Conservation (phyloP, 2,329 filamentous ascomycete genomes). For the Penicillium sp. region DNA sequence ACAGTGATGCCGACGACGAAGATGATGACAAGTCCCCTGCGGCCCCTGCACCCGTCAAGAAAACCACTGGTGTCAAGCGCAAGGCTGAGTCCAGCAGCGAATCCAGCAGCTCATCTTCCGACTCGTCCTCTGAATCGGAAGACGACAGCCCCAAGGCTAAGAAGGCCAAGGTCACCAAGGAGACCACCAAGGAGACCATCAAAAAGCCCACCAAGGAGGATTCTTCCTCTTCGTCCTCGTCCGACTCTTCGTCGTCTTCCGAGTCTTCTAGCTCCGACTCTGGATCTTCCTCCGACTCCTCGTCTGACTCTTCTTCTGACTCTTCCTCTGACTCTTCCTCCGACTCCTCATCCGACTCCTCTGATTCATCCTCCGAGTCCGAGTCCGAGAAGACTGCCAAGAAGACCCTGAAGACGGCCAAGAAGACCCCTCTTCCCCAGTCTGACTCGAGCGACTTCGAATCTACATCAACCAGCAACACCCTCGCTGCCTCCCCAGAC, state of each 20-base stretch:
- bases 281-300: slow-evolving; percentile 18
- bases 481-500: slow-evolving; percentile 30
- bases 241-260: slow-evolving; percentile 27
- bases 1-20: slow-evolving; percentile 56
- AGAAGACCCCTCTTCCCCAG: slow-evolving; percentile 38
- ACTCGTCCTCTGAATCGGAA: slow-evolving; percentile 48
- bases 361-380: slow-evolving; percentile 20
- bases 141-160: slow-evolving; percentile 54
- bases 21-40: slow-evolving; percentile 52
- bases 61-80: slow-evolving; percentile 55
- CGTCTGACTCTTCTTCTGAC: slow-evolving; percentile 24
- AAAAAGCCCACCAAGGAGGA: slow-evolving; percentile 29
- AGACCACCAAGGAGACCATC: slow-evolving; percentile 26
- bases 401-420: slow-evolving; percentile 34
- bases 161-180: slow-evolving; percentile 49
- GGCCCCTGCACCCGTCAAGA: slow-evolving; percentile 33
- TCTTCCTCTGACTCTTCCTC: slow-evolving; percentile 16
- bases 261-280: slow-evolving; percentile 28
- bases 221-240: slow-evolving; percentile 30
- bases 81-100: slow-evolving; percentile 55
- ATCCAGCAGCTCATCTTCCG: slow-evolving; percentile 43
- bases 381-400: slow-evolving; percentile 31
- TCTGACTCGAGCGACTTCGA: slow-evolving; percentile 33
- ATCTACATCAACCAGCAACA: slow-evolving; percentile 32
- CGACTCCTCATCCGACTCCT: slow-evolving; percentile 19